Evolutionary conservation across 106 monocot genomes (phyloP), one percentile per base, ranked within the genome.

Genomic region (Vanilla planifolia): DNA sequence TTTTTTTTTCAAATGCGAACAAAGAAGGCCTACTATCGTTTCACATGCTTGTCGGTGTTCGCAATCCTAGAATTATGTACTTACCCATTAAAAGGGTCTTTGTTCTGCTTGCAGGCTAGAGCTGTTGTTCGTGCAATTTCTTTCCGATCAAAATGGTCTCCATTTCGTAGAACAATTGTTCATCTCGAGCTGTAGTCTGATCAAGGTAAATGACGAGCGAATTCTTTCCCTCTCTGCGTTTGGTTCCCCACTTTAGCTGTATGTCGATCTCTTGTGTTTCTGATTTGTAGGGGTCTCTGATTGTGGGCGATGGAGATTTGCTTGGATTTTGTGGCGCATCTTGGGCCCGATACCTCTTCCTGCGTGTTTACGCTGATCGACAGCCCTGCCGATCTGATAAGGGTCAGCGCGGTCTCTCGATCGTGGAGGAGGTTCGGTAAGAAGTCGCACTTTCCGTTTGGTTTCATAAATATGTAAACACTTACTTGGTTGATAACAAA

Each of bases 391-490:
- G 78, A 79, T 51, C 63, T 79, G 59, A 67, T 67, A 25, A 62
- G 78, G 26, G 58, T 55, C 35, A 46, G 55, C 58, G 34, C 62
- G 21, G 78, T 79, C 16, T 79, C 78, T 22, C 78, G 73, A 14
- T 56, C 63, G 16, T 79, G 78, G 78, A 73, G 72, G 26, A 66
- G 47, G 15, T 73, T 73, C 51, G 78, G 78, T 79, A 62, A 63
- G 60, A 42, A 21, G 2, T 34, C 20, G 0, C 10, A 5, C 16
- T 55, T 6, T 20, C 28, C 57, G 15, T 57, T n/a, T n/a, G n/a
- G n/a, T n/a, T n/a, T n/a, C n/a, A n/a, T n/a, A n/a, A n/a, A n/a
- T n/a, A n/a, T n/a, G n/a, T n/a, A n/a, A n/a, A n/a, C n/a, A n/a
- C n/a, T n/a, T n/a, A n/a, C n/a, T n/a, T n/a, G n/a, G n/a, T n/a